Evolutionary conservation across 2,329 filamentous ascomycete genomes (phyloP).

Genomic region (Dothiorella sarmentorum): DNA sequence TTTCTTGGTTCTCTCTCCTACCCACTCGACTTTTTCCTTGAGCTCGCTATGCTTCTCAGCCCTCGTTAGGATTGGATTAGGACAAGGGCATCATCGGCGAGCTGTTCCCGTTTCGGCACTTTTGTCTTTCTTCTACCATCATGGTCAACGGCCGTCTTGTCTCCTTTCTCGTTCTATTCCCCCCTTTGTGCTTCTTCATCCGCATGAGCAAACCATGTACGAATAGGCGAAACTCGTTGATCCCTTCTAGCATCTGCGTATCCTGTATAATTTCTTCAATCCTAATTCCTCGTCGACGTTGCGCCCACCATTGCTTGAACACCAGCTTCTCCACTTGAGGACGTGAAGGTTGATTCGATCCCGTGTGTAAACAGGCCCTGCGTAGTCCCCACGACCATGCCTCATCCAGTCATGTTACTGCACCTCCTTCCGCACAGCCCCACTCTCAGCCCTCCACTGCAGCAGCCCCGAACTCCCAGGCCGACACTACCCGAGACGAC

Average conservation of each 20-base stretch:
- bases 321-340: neutral
- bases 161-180: conserved; percentile 5
- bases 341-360: conserved; percentile 18
- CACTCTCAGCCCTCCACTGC: neutral
- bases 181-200: neutral
- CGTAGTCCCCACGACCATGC: conserved; percentile 4
- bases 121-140: neutral
- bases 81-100: neutral
- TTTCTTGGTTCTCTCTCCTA: conserved; percentile 32
- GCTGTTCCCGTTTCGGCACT: conserved; percentile 4
- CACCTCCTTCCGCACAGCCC: neutral
- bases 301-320: conserved; percentile 7
- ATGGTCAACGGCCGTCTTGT: neutral
- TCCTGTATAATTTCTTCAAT: conserved; percentile 17
- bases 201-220: conserved; percentile 12
- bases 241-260: conserved; percentile 9
- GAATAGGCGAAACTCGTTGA: conserved; percentile 14
- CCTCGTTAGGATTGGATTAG: neutral
- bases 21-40: conserved; percentile 19
- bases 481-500: neutral
- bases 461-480: neutral
- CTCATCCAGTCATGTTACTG: neutral
- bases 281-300: conserved; percentile 13
- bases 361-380: conserved; percentile 9
- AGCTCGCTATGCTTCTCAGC: neutral